Conservation (phyloP, 495 filamentous ascomycete species). For the Penicillium riverlandense region DNA sequence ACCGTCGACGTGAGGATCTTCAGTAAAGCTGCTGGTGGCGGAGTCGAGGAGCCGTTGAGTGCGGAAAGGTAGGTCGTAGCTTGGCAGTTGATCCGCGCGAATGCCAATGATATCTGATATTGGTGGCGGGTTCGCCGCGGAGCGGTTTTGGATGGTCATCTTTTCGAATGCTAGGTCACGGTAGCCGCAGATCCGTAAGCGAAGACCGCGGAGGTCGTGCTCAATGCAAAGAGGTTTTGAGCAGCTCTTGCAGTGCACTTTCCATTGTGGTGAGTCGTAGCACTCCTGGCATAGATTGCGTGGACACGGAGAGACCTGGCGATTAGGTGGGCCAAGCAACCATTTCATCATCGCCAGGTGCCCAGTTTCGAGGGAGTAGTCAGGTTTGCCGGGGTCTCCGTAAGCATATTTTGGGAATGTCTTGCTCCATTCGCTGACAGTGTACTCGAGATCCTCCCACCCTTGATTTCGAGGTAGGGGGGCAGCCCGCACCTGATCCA, state of each 20-base stretch:
- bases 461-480: slow-evolving; percentile 47
- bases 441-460: slow-evolving; percentile 50
- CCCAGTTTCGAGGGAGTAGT: slow-evolving; percentile 34
- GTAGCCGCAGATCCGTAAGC: slow-evolving; percentile 53
- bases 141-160: slow-evolving; percentile 28
- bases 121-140: slow-evolving; percentile 5
- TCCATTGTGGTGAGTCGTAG: slow-evolving; percentile 51
- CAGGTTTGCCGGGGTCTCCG: slow-evolving; percentile 33
- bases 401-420: slow-evolving; percentile 38
- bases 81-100: neutral
- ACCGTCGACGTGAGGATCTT: slow-evolving; percentile 25
- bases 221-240: slow-evolving; percentile 53
- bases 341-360: slow-evolving; percentile 48
- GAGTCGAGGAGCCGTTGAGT: slow-evolving; percentile 27
- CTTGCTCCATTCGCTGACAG: slow-evolving; percentile 37
- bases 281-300: slow-evolving; percentile 56
- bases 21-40: slow-evolving; percentile 35
- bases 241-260: slow-evolving; percentile 50
- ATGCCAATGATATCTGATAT: neutral
- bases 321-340: slow-evolving; percentile 38
- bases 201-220: slow-evolving; percentile 54
- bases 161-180: slow-evolving; percentile 50
- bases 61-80: slow-evolving; percentile 25
- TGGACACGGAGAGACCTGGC: slow-evolving; percentile 43
- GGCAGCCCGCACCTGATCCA: slow-evolving; percentile 49